A percentile compares a stretch with the other conserved stretches of the same genome.
These are phyloP conservation scores for Cladophialophora chaetospira DNA, from an alignment of 2,329 filamentous ascomycete genomes.

Conservation along the genomic window DNA sequence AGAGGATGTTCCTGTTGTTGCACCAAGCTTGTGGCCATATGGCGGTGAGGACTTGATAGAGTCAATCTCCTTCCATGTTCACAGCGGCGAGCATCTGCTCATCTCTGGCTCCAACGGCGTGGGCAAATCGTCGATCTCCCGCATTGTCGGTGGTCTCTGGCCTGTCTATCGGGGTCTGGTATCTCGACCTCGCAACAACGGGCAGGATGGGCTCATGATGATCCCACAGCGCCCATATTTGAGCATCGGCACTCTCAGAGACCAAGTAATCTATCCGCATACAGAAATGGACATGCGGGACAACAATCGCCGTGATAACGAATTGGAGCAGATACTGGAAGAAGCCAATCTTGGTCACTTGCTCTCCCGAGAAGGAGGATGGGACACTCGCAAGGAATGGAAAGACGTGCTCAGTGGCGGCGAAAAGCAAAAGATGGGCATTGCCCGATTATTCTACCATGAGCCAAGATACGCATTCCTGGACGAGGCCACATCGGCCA, in stretches of 20 bases:
- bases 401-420: constrained; percentile 96
- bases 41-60: constrained; percentile 91
- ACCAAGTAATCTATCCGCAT: constrained; percentile 97
- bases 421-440: constrained; percentile 93
- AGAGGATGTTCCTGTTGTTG: constrained; percentile 90
- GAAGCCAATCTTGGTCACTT: constrained; percentile 86
- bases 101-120: constrained; percentile 95
- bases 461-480: constrained; percentile 93
- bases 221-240: constrained; percentile 92
- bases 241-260: constrained; percentile 85
- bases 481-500: constrained; percentile 92
- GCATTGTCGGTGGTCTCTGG: constrained; percentile 90
- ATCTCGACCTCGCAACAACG: constrained; percentile 76
- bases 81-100: constrained; percentile 86
- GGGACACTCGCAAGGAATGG: constrained; percentile 97
- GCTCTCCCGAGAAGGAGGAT: constrained; percentile 87
- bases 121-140: constrained; percentile 85
- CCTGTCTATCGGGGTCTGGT: constrained; percentile 92
- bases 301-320: constrained; percentile 73
- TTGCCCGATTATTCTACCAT: constrained; percentile 89
- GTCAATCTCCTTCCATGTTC: constrained; percentile 83
- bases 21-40: constrained; percentile 81
- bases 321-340: constrained; percentile 76
- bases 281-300: constrained; percentile 92
- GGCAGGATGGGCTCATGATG: constrained; percentile 96